Conservation (phyloP, 371 early-diverging fungal genomes). For the Chytridiales sp. region DNA sequence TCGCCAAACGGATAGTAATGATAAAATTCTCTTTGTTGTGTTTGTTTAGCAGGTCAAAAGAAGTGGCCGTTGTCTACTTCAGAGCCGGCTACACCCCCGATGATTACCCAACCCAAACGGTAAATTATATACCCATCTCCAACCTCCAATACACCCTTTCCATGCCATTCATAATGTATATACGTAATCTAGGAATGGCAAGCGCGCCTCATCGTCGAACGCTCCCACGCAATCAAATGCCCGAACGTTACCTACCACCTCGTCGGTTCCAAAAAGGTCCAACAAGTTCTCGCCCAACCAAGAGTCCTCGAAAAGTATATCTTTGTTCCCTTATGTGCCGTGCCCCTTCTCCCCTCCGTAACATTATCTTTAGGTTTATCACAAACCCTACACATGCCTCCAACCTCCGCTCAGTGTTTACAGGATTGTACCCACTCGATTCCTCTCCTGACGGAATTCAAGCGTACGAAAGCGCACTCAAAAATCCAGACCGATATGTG, state of each 20-base stretch:
- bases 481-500: conserved; percentile 68
- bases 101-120: conserved; percentile 76
- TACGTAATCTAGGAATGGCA: conserved; percentile 73
- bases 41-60: conserved; percentile 56
- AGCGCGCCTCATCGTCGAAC: conserved; percentile 78
- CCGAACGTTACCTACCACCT: conserved; percentile 91
- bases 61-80: conserved; percentile 88
- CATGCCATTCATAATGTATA: background rate
- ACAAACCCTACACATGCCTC: conserved; percentile 54
- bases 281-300: conserved; percentile 84
- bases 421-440: conserved; percentile 90
- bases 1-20: background rate
- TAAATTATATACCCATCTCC: conserved; percentile 12
- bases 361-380: conserved; percentile 50
- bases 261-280: conserved; percentile 95
- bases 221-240: conserved; percentile 81
- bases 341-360: background rate
- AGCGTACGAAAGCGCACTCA: conserved; percentile 68
- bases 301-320: conserved; percentile 74
- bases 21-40: background rate
- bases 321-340: background rate
- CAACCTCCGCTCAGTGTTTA: conserved; percentile 73
- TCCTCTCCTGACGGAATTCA: conserved; percentile 60
- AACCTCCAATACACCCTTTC: conserved; percentile 1
- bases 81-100: conserved; percentile 90